Evolutionary conservation across 2,329 filamentous ascomycete species (phyloP).

Genomic region (Dactylella cylindrospora): DNA sequence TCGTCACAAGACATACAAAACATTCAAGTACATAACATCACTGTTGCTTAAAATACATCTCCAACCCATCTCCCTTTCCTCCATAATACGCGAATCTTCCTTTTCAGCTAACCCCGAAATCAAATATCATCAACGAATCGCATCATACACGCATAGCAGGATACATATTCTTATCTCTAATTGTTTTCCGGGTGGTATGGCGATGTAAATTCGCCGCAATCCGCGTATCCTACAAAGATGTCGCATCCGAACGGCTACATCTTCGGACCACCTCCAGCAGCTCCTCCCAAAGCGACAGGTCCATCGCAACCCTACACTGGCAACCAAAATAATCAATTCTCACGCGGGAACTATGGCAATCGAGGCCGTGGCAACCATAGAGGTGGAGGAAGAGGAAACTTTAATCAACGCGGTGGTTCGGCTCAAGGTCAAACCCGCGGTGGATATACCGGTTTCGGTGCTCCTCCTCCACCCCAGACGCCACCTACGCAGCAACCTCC

Average conservation of each 20-base stretch:
- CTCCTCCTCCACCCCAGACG: conserved; percentile 29
- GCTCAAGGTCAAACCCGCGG: conserved; percentile 26
- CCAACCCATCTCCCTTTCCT: too few relatives aligned
- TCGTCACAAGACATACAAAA: too few relatives aligned
- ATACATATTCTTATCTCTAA: too few relatives aligned
- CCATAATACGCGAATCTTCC: too few relatives aligned
- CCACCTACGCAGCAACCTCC: conserved; percentile 28
- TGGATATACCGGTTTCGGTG: conserved; percentile 35
- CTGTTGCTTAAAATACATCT: too few relatives aligned
- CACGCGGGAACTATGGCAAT: conserved; percentile 35
- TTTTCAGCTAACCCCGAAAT: too few relatives aligned
- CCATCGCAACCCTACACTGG: conserved; percentile 28
- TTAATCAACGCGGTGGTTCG: conserved; percentile 33
- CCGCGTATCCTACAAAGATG: conserved; percentile 24
- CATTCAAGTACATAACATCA: too few relatives aligned
- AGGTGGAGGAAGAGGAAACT: conserved; percentile 32
- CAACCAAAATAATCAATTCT: conserved; percentile 39
- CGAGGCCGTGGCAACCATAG: conserved; percentile 35
- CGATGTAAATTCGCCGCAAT: conserved; percentile 12
- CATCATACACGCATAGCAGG: too few relatives aligned
- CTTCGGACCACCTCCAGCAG: conserved; percentile 40
- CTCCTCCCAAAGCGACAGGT: conserved; percentile 36
- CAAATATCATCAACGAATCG: too few relatives aligned
- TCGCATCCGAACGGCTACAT: conserved; percentile 44
- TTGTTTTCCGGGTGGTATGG: conserved; percentile 25